Conservation (phyloP, 2,329 filamentous ascomycete genomes). For the Cladosporium colombiae region DNA sequence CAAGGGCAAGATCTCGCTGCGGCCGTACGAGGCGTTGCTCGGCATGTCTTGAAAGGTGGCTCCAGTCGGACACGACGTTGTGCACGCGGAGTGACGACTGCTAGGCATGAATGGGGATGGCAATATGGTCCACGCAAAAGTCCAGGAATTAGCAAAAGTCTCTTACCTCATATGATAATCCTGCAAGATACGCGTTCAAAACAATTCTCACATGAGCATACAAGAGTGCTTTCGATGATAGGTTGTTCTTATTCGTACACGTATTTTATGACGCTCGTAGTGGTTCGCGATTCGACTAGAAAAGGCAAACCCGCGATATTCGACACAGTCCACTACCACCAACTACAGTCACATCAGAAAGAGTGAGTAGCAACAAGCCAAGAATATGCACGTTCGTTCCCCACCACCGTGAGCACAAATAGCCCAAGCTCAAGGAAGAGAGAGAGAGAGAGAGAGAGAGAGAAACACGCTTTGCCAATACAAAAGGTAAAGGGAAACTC, state of each 20-base stretch:
- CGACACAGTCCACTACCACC: neutral
- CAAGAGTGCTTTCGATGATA: neutral
- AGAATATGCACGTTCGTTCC: neutral
- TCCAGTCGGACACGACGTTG: neutral
- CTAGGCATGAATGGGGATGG: neutral
- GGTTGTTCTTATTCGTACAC: neutral
- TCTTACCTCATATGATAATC: neutral
- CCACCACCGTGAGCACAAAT: neutral
- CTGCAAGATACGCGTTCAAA: neutral
- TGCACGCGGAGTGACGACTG: neutral
- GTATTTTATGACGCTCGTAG: neutral
- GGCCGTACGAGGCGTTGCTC: conserved; percentile 39
- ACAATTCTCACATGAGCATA: neutral
- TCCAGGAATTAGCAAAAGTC: neutral
- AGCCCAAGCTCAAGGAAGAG: neutral
- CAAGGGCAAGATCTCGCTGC: conserved; percentile 33
- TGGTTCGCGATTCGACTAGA: neutral
- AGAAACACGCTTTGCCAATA: neutral
- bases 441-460: neutral
- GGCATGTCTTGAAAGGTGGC: conserved; percentile 19
- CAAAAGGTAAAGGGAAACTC: neutral
- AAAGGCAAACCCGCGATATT: neutral
- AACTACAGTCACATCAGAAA: neutral
- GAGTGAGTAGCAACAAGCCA: neutral
- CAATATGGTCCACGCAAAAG: neutral